phyloP scores from a whole-genome alignment of 2,329 filamentous ascomycete species.

The Biscogniauxia sp. region DNA sequence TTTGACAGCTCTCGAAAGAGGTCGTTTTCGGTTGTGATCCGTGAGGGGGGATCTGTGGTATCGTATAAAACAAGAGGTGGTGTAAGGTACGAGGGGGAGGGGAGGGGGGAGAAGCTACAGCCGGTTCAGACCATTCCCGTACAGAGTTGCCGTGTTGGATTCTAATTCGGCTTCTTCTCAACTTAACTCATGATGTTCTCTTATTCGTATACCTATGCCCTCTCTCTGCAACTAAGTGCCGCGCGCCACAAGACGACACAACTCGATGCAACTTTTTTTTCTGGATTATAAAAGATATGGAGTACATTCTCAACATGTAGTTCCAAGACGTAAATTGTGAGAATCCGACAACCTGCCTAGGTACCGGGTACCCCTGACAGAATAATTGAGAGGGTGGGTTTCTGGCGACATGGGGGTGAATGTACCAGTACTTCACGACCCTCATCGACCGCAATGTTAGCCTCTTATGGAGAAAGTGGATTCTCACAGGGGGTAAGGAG shows the following conservation, averaged over 20 bases:
- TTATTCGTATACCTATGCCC: not conserved
- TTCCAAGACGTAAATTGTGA: not conserved
- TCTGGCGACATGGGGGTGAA: not conserved
- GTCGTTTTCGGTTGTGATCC: conserved; percentile 2
- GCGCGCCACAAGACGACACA: not conserved
- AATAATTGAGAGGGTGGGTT: not conserved
- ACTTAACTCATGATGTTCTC: not conserved
- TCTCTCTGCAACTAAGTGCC: not conserved
- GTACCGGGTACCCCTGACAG: not conserved
- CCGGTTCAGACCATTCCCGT: not conserved
- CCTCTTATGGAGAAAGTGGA: not conserved
- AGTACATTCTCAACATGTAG: not conserved
- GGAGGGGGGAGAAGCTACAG: conserved; percentile 6
- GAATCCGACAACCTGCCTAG: not conserved
- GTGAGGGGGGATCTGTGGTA: conserved; percentile 17
- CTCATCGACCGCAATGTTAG: not conserved
- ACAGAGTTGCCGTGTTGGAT: not conserved
- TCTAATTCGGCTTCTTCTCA: not conserved
- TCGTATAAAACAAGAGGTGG: not conserved
- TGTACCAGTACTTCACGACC: not conserved
- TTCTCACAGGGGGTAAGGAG: not conserved
- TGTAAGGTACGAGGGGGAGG: conserved; percentile 4
- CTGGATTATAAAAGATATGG: conserved; percentile 6
- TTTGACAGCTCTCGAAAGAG: conserved; percentile 16
- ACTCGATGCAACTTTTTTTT: conserved; percentile 3